Conservation (phyloP, 2,329 filamentous ascomycete genomes). For the Talaromyces sp. region DNA sequence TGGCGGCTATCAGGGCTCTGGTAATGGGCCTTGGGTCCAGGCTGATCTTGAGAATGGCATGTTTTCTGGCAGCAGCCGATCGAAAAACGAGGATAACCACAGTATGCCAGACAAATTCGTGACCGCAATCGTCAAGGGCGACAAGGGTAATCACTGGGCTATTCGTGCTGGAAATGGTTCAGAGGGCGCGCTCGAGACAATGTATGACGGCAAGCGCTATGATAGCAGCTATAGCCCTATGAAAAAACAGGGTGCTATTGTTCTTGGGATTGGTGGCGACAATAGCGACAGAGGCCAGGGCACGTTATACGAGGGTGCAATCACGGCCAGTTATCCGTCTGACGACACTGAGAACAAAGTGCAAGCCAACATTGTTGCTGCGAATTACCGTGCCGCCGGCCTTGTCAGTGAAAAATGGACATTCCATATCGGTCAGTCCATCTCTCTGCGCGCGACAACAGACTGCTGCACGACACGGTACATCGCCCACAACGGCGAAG, state of each 20-base stretch:
- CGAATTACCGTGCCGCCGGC: background rate
- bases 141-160: conserved; percentile 1
- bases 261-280: conserved; percentile 8
- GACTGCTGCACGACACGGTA: conserved; percentile 1
- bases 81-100: background rate
- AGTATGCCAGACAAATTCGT: background rate
- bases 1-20: background rate
- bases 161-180: conserved; percentile 3
- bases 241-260: conserved; percentile 7
- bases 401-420: background rate
- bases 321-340: conserved; percentile 4
- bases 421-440: background rate
- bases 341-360: conserved; percentile 6
- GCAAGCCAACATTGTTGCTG: conserved; percentile 8
- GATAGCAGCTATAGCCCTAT: conserved; percentile 3
- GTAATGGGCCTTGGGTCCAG: conserved; percentile 6
- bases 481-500: conserved; percentile 2
- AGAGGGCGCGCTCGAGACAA: background rate
- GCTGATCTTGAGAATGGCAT: conserved; percentile 9
- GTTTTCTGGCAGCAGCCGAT: background rate
- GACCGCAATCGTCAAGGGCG: conserved; percentile 5
- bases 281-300: conserved; percentile 7
- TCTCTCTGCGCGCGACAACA: conserved; percentile 6
- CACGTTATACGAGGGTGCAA: conserved; percentile 8
- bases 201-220: conserved; percentile 1